Percentiles rank a stretch among this genome's conserved stretches.
Conservation (phyloP, 176 grass and related monocot genomes). For the Carex cristatella region DNA sequence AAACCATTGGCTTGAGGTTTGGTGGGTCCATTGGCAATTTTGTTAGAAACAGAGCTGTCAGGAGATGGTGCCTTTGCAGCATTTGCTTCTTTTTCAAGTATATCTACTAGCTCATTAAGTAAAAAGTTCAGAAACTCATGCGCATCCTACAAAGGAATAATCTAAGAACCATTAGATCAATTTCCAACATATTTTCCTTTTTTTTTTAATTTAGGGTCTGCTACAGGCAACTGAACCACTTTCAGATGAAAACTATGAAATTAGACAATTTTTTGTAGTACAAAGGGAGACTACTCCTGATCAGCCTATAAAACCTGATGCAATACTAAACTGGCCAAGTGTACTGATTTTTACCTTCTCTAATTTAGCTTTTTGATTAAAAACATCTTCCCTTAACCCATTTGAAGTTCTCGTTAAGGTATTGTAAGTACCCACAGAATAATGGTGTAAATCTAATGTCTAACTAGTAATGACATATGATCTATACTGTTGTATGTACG, state of each 20-base stretch:
- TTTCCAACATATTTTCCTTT: not conserved
- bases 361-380: not conserved
- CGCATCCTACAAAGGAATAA: conserved; percentile 67
- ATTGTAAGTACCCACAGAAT: not conserved
- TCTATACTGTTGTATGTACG: not conserved
- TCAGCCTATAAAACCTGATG: not conserved
- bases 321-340: not conserved
- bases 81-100: conserved; percentile 86
- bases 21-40: conserved; percentile 46
- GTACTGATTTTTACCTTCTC: not conserved
- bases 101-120: conserved; percentile 96
- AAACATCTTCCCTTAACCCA: not conserved
- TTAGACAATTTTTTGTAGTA: not conserved
- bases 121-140: conserved; percentile 98
- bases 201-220: not conserved
- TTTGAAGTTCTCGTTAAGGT: not conserved
- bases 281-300: not conserved
- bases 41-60: conserved; percentile 35
- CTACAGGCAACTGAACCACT: not conserved
- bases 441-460: not conserved
- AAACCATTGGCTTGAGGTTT: conserved; percentile 53
- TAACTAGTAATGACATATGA: not conserved
- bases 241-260: not conserved
- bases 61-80: conserved; percentile 32
- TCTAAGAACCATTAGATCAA: conserved; percentile 10